Conservation (phyloP, 441 rosid genomes). For the Syzygium malaccense region DNA sequence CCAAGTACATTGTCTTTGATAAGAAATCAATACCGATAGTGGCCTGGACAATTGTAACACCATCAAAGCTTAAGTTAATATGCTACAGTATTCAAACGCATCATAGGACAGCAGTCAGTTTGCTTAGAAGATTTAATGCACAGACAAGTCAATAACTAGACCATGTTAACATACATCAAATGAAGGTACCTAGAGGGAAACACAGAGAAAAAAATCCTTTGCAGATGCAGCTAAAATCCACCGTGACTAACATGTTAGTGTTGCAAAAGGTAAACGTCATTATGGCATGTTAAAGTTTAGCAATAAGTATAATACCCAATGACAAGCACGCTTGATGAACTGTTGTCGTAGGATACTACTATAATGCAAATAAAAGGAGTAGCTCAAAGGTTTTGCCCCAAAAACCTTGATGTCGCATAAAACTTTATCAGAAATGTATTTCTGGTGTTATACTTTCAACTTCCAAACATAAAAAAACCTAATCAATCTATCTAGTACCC, state of each 20-base stretch:
- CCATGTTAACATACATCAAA: background rate
- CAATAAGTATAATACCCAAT: background rate
- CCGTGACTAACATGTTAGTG: background rate
- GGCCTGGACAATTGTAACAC: conserved; percentile 42
- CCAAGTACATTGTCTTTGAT: conserved; percentile 90
- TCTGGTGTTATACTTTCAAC: background rate
- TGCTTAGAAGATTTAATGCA: background rate
- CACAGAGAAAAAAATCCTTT: background rate
- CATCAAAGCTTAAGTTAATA: background rate
- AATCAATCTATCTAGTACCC: background rate
- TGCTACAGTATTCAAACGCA: background rate
- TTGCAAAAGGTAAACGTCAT: background rate
- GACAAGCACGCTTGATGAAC: background rate
- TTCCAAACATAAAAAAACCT: background rate
- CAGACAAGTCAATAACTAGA: background rate
- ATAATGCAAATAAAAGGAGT: background rate
- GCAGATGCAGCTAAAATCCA: background rate
- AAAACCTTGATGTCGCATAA: background rate
- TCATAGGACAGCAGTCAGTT: background rate
- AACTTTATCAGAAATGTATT: background rate
- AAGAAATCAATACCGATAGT: conserved; percentile 90
- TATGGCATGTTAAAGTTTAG: background rate
- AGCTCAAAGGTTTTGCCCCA: background rate
- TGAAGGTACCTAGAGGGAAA: background rate
- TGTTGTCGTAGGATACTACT: background rate